These are phyloP conservation scores for Schwanniomyces sp. DNA, from an alignment of 805 yeast genomes.

Conservation along the genomic window DNA sequence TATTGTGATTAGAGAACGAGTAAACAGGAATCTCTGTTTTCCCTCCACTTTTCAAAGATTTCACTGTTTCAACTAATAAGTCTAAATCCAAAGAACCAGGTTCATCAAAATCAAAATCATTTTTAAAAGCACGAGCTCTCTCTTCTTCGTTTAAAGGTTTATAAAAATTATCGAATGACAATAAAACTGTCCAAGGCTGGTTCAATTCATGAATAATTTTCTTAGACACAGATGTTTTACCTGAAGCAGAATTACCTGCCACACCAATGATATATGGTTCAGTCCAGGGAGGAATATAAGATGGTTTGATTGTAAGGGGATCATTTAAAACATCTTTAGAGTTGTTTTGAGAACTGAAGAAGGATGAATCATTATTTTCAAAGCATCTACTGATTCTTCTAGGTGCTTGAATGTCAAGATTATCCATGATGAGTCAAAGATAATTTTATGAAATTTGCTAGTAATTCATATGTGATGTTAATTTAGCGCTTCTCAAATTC, in stretches of 20 bases:
- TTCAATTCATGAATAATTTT: slow-evolving; percentile 71
- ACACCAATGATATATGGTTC: slow-evolving; percentile 49
- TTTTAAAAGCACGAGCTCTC: slow-evolving; percentile 59
- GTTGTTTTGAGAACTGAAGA: slow-evolving; percentile 16
- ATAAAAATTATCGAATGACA: slow-evolving; percentile 91
- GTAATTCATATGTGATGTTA: too few relatives aligned
- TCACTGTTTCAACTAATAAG: slow-evolving; percentile 60
- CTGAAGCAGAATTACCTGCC: slow-evolving; percentile 65
- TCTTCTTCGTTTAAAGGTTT: slow-evolving; percentile 67
- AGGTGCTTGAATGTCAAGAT: not conserved
- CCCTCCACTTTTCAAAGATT: slow-evolving; percentile 66
- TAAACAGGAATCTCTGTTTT: slow-evolving; percentile 43
- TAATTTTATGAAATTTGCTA: not conserved
- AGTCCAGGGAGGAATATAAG: slow-evolving; percentile 43
- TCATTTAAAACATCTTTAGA: slow-evolving; percentile 1
- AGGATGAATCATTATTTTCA: slow-evolving; percentile 21
- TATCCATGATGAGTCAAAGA: not conserved
- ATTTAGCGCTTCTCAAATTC: not conserved
- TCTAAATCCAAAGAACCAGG: slow-evolving; percentile 87
- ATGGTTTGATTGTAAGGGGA: slow-evolving; percentile 6
- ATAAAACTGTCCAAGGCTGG: slow-evolving; percentile 91
- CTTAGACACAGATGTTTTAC: slow-evolving; percentile 90
- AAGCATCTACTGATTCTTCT: slow-evolving; percentile 22
- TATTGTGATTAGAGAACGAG: slow-evolving; percentile 71
- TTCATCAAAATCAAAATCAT: slow-evolving; percentile 81